Evolutionary conservation across 1,139 yeast species (phyloP).

Genomic region (Candida neerlandica): DNA sequence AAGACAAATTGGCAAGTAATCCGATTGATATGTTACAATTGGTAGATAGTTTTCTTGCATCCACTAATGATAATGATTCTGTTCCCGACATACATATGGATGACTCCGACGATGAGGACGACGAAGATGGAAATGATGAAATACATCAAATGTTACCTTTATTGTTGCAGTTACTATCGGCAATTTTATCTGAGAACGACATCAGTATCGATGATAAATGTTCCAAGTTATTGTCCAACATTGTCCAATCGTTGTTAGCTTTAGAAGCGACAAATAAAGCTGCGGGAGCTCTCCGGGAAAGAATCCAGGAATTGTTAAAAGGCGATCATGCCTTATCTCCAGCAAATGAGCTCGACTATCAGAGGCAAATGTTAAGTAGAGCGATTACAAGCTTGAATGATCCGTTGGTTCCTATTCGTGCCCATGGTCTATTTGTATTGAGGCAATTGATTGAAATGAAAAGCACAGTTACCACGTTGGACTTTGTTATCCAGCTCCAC

Average conservation of each 20-base stretch:
- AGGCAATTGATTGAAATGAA: slow-evolving; percentile 56
- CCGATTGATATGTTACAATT: slow-evolving; percentile 62
- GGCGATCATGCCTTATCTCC: slow-evolving; percentile 25
- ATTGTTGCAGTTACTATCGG: slow-evolving; percentile 56
- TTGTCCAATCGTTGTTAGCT: slow-evolving; percentile 28
- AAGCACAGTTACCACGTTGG: slow-evolving; percentile 53
- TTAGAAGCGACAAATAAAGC: slow-evolving; percentile 15
- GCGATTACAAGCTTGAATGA: slow-evolving; percentile 75
- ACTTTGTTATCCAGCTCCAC: slow-evolving; percentile 62
- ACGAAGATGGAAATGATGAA: slow-evolving; percentile 26
- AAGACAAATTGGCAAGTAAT: slow-evolving; percentile 60
- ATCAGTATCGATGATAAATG: slow-evolving; percentile 28
- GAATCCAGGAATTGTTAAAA: slow-evolving; percentile 32
- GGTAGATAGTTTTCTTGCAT: slow-evolving; percentile 49
- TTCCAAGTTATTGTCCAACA: slow-evolving; percentile 25
- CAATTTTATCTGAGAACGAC: slow-evolving; percentile 50
- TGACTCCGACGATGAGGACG: slow-evolving; percentile 45
- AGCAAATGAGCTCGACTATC: slow-evolving; percentile 19
- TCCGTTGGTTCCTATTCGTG: slow-evolving; percentile 80
- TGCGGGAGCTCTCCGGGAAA: slow-evolving; percentile 28
- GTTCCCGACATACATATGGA: slow-evolving; percentile 16
- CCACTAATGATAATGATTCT: slow-evolving; percentile 5
- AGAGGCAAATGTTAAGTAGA: slow-evolving; percentile 35
- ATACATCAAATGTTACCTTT: slow-evolving; percentile 30
- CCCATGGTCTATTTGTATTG: slow-evolving; percentile 76